Conservation (phyloP, 306 rosid genomes). For the Glycyrrhiza uralensis region DNA sequence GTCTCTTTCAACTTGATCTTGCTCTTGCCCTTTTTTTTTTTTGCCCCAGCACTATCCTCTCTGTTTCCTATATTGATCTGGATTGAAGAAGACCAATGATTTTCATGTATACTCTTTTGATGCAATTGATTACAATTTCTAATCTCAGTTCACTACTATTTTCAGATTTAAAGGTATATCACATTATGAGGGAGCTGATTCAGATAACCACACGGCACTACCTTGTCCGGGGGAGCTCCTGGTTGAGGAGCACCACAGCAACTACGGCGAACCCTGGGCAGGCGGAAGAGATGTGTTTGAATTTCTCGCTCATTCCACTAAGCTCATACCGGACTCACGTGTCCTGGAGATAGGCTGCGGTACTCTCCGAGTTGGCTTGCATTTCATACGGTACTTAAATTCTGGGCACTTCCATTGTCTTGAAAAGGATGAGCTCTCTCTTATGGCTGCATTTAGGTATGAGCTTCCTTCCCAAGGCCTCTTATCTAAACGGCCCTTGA, state of each 20-base stretch:
- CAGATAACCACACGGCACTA: slow-evolving; percentile 63
- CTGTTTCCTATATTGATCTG: no score
- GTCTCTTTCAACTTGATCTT: not conserved
- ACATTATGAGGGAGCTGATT: slow-evolving; percentile 65
- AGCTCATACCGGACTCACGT: slow-evolving; percentile 52
- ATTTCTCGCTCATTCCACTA: slow-evolving; percentile 64
- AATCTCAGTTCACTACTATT: not conserved
- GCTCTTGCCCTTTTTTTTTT: not conserved
- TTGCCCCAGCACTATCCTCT: not conserved
- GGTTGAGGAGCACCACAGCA: slow-evolving; percentile 92
- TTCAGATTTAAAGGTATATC: slow-evolving; percentile 90
- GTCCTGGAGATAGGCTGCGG: slow-evolving; percentile 95
- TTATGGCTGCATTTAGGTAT: slow-evolving; percentile 84
- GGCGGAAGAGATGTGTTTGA: slow-evolving; percentile 91
- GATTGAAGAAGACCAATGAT: no score
- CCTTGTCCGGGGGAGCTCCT: slow-evolving; percentile 93
- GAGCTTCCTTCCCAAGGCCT: slow-evolving; percentile 96
- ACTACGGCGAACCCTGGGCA: slow-evolving; percentile 97
- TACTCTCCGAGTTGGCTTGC: slow-evolving; percentile 88
- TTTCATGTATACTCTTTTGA: not conserved
- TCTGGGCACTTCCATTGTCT: slow-evolving; percentile 76
- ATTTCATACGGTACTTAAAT: slow-evolving; percentile 75
- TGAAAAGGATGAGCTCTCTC: slow-evolving; percentile 85
- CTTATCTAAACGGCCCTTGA: slow-evolving; percentile 72
- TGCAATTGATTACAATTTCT: not conserved